These are phyloP conservation scores for Aspergillus udagawae DNA, from an alignment of 2,329 filamentous ascomycete genomes.

Conservation along the genomic window DNA sequence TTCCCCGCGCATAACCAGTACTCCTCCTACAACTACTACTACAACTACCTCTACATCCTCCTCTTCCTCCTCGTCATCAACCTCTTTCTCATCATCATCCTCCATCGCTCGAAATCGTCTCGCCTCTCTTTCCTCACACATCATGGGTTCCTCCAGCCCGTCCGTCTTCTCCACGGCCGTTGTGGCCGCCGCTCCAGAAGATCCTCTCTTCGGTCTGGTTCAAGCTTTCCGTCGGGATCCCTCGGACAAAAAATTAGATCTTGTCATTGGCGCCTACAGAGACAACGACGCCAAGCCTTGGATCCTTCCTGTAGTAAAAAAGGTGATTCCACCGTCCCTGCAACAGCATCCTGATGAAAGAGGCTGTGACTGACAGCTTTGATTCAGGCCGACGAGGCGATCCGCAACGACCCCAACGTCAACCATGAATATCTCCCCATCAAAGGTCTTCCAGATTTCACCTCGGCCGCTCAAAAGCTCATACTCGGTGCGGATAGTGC, in stretches of 20 bases:
- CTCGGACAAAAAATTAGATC: constrained; percentile 76
- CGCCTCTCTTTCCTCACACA: constrained; percentile 47
- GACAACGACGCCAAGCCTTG: constrained; percentile 95
- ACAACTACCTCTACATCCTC: constrained; percentile 13
- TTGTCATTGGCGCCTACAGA: constrained; percentile 93
- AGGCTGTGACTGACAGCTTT: constrained; percentile 8
- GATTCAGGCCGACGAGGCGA: constrained; percentile 76
- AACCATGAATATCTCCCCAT: constrained; percentile 99
- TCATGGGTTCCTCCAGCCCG: constrained; percentile 58
- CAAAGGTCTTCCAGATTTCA: constrained; percentile 80
- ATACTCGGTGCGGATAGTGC: constrained; percentile 77
- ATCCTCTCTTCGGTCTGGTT: constrained; percentile 91
- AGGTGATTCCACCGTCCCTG: constrained; percentile 52
- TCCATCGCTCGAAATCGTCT: constrained; percentile 27
- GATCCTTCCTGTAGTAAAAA: constrained; percentile 93
- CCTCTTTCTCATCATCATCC: constrained; percentile 3
- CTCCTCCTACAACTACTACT: constrained; percentile 9
- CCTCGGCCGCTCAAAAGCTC: constrained; percentile 82
- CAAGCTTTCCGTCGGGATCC: constrained; percentile 79
- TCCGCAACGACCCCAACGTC: constrained; percentile 80
- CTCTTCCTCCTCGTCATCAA: constrained; percentile 8
- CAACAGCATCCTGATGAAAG: background rate
- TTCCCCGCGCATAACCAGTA: constrained; percentile 4
- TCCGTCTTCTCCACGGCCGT: constrained; percentile 71
- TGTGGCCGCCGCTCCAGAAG: constrained; percentile 88